phyloP scores from a whole-genome alignment of 2,329 filamentous ascomycete species.

The Coleophoma cylindrospora region DNA sequence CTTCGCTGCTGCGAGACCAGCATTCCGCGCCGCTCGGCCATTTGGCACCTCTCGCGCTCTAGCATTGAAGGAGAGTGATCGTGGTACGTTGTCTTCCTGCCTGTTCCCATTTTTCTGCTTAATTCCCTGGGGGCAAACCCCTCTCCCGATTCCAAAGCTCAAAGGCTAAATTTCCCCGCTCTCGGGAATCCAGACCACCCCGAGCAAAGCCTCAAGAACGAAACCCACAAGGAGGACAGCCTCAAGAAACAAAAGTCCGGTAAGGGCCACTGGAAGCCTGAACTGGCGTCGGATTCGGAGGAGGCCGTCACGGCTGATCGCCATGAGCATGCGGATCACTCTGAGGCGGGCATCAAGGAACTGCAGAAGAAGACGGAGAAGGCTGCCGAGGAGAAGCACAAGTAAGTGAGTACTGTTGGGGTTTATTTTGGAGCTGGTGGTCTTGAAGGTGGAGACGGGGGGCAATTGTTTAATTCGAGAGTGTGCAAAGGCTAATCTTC shows the following conservation, averaged over 20 bases:
- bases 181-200: constrained; percentile 11
- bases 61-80: constrained; percentile 24
- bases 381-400: constrained; percentile 30
- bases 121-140: no score
- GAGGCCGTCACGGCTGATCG: constrained; percentile 49
- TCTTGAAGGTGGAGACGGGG: no score
- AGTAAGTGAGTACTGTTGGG: constrained; percentile 14
- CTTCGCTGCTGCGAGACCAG: constrained; percentile 4
- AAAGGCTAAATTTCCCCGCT: neutral
- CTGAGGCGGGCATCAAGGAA: constrained; percentile 45
- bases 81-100: constrained; percentile 15
- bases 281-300: constrained; percentile 75
- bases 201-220: constrained; percentile 33
- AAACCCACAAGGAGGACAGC: constrained; percentile 57
- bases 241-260: constrained; percentile 65
- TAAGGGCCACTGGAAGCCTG: constrained; percentile 69
- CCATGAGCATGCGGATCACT: constrained; percentile 5
- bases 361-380: constrained; percentile 52
- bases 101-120: neutral
- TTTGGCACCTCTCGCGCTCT: constrained; percentile 13
- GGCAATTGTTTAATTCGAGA: no score
- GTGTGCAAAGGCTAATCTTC: no score
- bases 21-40: constrained; percentile 5
- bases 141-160: no score
- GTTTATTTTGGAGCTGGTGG: no score